These are phyloP conservation scores for Grammothele lineata DNA, from an alignment of 768 basidiomycete genomes.

Conservation along the genomic window DNA sequence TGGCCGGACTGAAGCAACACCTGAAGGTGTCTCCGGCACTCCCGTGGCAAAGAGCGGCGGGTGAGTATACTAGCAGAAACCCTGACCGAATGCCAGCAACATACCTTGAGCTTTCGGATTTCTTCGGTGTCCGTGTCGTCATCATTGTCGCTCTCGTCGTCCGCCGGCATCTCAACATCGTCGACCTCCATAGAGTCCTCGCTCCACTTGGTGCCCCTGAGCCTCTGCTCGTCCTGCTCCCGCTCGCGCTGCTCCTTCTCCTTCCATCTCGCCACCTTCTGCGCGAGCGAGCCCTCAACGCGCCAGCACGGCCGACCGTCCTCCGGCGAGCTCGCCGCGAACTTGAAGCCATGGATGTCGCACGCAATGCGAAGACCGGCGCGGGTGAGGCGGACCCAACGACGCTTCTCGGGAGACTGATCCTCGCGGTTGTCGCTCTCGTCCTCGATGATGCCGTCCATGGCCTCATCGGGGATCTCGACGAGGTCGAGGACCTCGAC, in stretches of 20 bases:
- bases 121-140: conserved; percentile 69
- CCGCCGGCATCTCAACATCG: conserved; percentile 47
- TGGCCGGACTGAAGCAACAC: conserved; percentile 53
- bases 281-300: conserved; percentile 59
- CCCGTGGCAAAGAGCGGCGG: conserved; percentile 34
- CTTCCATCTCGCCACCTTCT: conserved; percentile 67
- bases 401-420: conserved; percentile 31
- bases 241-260: conserved; percentile 64
- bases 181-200: conserved; percentile 70
- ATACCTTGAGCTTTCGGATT: conserved; percentile 78
- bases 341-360: conserved; percentile 73
- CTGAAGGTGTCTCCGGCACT: conserved; percentile 70
- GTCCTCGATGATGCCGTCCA: conserved; percentile 82
- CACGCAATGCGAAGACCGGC: conserved; percentile 63
- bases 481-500: conserved; percentile 71
- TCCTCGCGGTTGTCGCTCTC: conserved; percentile 52
- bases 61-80: no score
- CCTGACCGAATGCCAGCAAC: conserved; percentile 1
- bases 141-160: conserved; percentile 45
- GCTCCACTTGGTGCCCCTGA: conserved; percentile 61
- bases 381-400: conserved; percentile 77
- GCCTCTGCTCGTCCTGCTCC: conserved; percentile 64
- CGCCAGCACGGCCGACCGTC: conserved; percentile 57
- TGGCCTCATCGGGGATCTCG: conserved; percentile 47
- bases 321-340: conserved; percentile 26